Evolutionary conservation across 768 basidiomycete genomes (phyloP).

Genomic region (Agrocybe praecox): DNA sequence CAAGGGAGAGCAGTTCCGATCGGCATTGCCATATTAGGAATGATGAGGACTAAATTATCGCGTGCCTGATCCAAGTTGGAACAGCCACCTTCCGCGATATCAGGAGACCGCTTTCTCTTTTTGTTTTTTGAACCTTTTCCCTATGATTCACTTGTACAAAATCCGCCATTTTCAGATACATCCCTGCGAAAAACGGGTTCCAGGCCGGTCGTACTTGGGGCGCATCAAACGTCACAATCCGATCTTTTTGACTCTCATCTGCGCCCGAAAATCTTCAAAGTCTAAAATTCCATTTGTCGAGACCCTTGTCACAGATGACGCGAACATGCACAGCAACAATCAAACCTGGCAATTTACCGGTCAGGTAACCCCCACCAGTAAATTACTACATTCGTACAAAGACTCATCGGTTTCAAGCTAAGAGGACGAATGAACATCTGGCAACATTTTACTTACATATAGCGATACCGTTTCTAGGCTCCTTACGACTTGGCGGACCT

Average conservation of each 20-base stretch:
- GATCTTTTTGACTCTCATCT: neutral
- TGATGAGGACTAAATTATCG: constrained; percentile 23
- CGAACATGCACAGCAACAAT: neutral
- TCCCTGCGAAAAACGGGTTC: too few species aligned
- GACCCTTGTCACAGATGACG: neutral
- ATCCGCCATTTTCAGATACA: too few species aligned
- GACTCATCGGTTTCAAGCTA: too few species aligned
- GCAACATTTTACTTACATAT: too few species aligned
- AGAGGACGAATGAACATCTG: too few species aligned
- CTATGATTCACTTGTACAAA: constrained; percentile 1
- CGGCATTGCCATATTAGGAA: constrained; percentile 19
- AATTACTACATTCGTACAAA: too few species aligned
- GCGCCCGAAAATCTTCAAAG: too few species aligned
- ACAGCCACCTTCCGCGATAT: constrained; percentile 42
- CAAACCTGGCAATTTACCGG: neutral
- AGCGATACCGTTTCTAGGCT: too few species aligned
- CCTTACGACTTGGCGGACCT: too few species aligned
- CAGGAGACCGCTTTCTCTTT: constrained; percentile 29
- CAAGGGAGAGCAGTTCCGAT: constrained; percentile 13
- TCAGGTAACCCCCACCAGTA: too few species aligned
- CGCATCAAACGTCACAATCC: constrained; percentile 16
- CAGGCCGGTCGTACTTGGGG: neutral
- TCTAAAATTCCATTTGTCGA: too few species aligned
- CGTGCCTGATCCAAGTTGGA: constrained; percentile 22
- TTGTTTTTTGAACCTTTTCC: constrained; percentile 8